phyloP scores from a whole-genome alignment of 73 alveolate genomes.

The Effrenium voratum region DNA sequence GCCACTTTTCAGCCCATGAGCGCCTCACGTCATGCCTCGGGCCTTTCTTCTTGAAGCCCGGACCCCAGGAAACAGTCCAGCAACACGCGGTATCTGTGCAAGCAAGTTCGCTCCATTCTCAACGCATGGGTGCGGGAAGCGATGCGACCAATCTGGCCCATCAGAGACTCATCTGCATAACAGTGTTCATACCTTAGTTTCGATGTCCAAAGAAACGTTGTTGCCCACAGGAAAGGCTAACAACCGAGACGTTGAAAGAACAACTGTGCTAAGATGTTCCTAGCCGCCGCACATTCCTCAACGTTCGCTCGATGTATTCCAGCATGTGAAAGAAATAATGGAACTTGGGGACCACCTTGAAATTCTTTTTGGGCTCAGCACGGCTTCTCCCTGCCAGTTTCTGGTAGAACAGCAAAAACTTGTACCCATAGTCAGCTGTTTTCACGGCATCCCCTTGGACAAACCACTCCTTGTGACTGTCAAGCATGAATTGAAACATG shows the following conservation, averaged over 20 bases:
- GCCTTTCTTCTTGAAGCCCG: too few relatives aligned
- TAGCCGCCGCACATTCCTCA: constrained; percentile 4
- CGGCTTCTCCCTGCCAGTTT: not conserved
- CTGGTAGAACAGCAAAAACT: not conserved
- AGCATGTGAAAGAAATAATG: not conserved
- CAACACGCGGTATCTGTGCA: constrained; percentile 24
- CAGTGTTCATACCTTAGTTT: constrained; percentile 33
- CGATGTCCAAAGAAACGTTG: too few relatives aligned
- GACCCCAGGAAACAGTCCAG: constrained; percentile 1
- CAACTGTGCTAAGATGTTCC: not conserved
- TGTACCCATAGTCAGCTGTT: not conserved
- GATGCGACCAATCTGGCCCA: constrained; percentile 9
- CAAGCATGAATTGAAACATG: not conserved
- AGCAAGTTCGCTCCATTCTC: constrained; percentile 6
- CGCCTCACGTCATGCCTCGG: too few relatives aligned
- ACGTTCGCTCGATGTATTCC: not conserved
- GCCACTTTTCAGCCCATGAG: too few relatives aligned
- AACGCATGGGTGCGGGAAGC: not conserved
- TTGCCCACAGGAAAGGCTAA: not conserved
- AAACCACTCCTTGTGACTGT: not conserved
- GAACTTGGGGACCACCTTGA: constrained; percentile 11
- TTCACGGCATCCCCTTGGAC: not conserved
- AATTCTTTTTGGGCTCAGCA: not conserved
- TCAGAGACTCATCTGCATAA: constrained; percentile 43
- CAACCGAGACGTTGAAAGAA: too few relatives aligned